phyloP scores from a whole-genome alignment of 169 alveolate genomes.

The Plasmodium knowlesi region DNA sequence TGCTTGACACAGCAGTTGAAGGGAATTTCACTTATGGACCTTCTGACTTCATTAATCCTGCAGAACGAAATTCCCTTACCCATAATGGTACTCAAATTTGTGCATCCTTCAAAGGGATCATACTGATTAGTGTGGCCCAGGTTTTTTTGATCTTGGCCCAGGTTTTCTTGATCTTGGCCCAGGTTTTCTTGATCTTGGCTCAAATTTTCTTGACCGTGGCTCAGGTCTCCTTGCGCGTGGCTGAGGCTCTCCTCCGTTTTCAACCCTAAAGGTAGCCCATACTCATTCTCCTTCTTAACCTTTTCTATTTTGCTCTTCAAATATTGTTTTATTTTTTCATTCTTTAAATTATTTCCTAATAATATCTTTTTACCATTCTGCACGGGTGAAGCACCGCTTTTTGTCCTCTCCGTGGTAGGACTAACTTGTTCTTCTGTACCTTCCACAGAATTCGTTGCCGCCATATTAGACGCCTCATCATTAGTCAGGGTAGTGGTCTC shows the following conservation, averaged over 20 bases:
- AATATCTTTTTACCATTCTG: conserved; percentile 27
- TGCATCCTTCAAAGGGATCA: neutral
- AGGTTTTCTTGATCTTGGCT: too few relatives aligned
- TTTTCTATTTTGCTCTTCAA: conserved; percentile 59
- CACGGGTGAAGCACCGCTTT: neutral
- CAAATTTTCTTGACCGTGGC: too few relatives aligned
- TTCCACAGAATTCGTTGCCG: neutral
- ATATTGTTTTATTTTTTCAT: conserved; percentile 35
- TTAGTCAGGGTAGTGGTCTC: neutral
- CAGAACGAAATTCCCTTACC: neutral
- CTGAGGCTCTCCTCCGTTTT: neutral
- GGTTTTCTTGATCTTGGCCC: too few relatives aligned
- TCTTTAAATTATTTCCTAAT: conserved; percentile 33
- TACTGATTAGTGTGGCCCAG: neutral
- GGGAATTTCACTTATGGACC: conserved; percentile 36
- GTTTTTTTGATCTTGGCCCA: too few relatives aligned
- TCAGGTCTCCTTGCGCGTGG: neutral
- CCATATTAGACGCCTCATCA: neutral
- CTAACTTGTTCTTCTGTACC: neutral
- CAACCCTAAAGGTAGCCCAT: neutral
- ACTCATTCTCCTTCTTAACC: conserved; percentile 38
- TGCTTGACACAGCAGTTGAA: neutral
- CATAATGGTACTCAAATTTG: neutral
- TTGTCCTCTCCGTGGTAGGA: neutral
- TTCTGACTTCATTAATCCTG: neutral